phyloP scores from a whole-genome alignment of 306 rosid species.

The Inga leiocalycina region DNA sequence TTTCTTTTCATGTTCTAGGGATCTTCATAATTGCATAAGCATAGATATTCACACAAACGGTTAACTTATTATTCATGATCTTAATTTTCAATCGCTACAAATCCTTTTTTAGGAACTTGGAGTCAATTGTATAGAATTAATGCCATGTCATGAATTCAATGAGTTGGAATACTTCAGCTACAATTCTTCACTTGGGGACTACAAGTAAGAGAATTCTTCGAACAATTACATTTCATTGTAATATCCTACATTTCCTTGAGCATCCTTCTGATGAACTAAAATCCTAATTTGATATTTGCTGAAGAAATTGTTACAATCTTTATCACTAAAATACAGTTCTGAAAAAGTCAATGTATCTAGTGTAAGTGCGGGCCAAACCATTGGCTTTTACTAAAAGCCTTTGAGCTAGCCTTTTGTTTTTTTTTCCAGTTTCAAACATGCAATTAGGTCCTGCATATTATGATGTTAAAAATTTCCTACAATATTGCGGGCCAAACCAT shows the following conservation, averaged over 20 bases:
- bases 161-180: conserved; percentile 87
- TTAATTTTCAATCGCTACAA: conserved; percentile 32
- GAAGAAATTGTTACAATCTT: conserved; percentile 24
- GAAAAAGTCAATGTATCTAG: background rate
- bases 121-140: conserved; percentile 87
- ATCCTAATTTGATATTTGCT: conserved; percentile 6
- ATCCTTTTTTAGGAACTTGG: conserved; percentile 87
- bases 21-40: background rate
- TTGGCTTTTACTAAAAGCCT: conserved; percentile 8
- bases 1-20: no score
- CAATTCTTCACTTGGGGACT: conserved; percentile 80
- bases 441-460: conserved; percentile 17
- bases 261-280: background rate
- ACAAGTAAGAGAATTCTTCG: conserved; percentile 52
- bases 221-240: background rate
- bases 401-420: background rate
- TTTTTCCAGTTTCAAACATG: conserved; percentile 18
- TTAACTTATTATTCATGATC: conserved; percentile 15
- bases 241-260: conserved; percentile 18
- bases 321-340: conserved; percentile 8
- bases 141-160: conserved; percentile 98
- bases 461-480: background rate
- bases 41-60: conserved; percentile 13
- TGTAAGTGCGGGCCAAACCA: conserved; percentile 10
- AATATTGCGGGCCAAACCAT: background rate